Conservation (phyloP, 306 rosid genomes). For the Erythrophleum fordii region DNA sequence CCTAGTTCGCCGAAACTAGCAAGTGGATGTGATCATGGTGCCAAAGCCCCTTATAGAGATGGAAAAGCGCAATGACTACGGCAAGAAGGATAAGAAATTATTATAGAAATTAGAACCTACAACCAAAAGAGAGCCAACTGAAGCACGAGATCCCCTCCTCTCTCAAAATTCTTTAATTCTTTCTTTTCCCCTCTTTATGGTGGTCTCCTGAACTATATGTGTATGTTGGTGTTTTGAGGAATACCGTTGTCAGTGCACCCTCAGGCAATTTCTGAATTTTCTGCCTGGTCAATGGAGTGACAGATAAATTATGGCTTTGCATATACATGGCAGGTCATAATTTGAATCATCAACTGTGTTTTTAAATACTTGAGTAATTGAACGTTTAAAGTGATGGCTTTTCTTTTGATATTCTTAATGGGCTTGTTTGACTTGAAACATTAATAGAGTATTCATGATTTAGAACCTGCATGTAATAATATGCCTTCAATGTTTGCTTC, state of each 20-base stretch:
- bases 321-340: too few species aligned
- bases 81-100: too few species aligned
- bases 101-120: too few species aligned
- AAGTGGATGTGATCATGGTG: background rate
- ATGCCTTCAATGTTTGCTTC: background rate
- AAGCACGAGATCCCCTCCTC: slow-evolving; percentile 11
- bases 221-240: background rate
- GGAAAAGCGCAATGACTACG: background rate
- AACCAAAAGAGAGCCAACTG: background rate
- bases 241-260: background rate
- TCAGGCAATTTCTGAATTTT: background rate
- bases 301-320: slow-evolving; percentile 22
- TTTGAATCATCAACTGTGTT: too few species aligned
- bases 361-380: background rate
- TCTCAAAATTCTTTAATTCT: slow-evolving; percentile 10
- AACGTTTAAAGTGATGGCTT: background rate
- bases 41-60: background rate
- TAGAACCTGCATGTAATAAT: too few species aligned
- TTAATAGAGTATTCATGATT: background rate
- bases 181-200: background rate
- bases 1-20: background rate
- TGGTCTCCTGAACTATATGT: background rate
- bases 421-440: slow-evolving; percentile 17
- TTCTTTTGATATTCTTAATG: background rate
- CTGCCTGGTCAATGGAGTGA: background rate